phyloP scores from a whole-genome alignment of 2,329 filamentous ascomycete species.

The Claviceps quebecensis region DNA sequence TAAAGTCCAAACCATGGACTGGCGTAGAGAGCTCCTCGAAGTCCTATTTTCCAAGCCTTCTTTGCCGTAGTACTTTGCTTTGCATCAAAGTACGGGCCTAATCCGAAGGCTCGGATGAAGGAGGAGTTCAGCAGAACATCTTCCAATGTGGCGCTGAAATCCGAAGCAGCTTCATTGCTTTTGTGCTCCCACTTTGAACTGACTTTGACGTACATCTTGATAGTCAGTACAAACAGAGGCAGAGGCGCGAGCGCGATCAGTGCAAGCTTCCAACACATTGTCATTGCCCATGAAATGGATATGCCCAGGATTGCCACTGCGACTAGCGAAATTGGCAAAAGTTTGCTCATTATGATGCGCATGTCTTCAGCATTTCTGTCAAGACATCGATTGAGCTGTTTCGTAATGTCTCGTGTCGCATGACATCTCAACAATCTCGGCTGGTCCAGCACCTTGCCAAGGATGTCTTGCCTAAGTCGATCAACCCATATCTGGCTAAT shows the following conservation, averaged over 20 bases:
- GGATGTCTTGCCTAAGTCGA: slow-evolving; percentile 49
- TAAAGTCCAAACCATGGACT: slow-evolving; percentile 67
- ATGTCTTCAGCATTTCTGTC: slow-evolving; percentile 80
- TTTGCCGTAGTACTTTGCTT: slow-evolving; percentile 44
- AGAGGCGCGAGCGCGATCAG: slow-evolving; percentile 57
- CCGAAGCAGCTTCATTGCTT: slow-evolving; percentile 49
- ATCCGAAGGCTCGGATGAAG: slow-evolving; percentile 59
- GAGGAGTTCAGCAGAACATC: slow-evolving; percentile 70
- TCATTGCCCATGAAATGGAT: slow-evolving; percentile 61
- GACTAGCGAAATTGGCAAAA: slow-evolving; percentile 55
- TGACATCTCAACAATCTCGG: slow-evolving; percentile 64
- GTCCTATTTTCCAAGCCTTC: slow-evolving; percentile 43
- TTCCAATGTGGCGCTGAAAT: slow-evolving; percentile 42
- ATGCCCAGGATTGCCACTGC: slow-evolving; percentile 52
- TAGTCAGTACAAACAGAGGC: slow-evolving; percentile 53
- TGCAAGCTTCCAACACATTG: slow-evolving; percentile 66
- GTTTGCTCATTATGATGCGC: slow-evolving; percentile 66
- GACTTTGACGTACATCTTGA: slow-evolving; percentile 49
- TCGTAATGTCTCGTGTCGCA: slow-evolving; percentile 46
- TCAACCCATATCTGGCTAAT: slow-evolving; percentile 68
- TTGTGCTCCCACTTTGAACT: slow-evolving; percentile 59
- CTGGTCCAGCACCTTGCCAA: slow-evolving; percentile 59
- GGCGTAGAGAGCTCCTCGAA: slow-evolving; percentile 50
- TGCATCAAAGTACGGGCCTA: slow-evolving; percentile 56
- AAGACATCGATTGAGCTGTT: slow-evolving; percentile 53